Percentiles rank a stretch among this genome's conserved stretches.
Evolutionary conservation across 768 basidiomycete genomes (phyloP).

Genomic region (Phanerochaete sordida): DNA sequence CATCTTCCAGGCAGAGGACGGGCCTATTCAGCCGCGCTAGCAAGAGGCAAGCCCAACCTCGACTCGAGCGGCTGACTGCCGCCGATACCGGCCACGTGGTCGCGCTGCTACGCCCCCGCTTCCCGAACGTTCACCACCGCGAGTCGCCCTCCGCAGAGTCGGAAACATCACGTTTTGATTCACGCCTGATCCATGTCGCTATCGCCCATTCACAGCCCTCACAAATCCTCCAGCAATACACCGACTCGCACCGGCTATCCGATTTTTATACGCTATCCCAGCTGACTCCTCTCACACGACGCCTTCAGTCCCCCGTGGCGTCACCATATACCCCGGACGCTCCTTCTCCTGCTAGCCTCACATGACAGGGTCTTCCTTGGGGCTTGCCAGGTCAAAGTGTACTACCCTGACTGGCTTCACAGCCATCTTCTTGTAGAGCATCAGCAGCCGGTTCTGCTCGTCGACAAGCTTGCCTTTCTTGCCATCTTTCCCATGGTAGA

Average conservation of each 20-base stretch:
- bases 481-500: conserved; percentile 24
- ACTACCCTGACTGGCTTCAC: conserved; percentile 44
- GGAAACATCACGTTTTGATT: conserved; percentile 8
- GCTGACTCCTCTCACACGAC: not conserved
- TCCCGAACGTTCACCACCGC: not conserved
- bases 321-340: not conserved
- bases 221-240: not conserved
- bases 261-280: not conserved
- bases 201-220: conserved; percentile 8
- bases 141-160: not conserved
- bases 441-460: conserved; percentile 37
- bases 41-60: not conserved
- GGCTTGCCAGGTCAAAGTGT: conserved; percentile 43
- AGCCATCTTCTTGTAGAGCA: conserved; percentile 43
- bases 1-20: not conserved
- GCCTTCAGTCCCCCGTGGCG: not conserved
- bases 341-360: not conserved
- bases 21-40: conserved; percentile 3
- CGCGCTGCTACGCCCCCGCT: not conserved
- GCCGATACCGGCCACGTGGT: conserved; percentile 12
- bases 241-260: not conserved
- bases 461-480: conserved; percentile 25
- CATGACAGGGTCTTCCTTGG: not conserved
- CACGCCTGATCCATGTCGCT: conserved; percentile 2
- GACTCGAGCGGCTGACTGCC: conserved; percentile 26